Evolutionary conservation across 2,329 filamentous ascomycete genomes (phyloP).

Genomic region (Kalaharituber pfeilii): DNA sequence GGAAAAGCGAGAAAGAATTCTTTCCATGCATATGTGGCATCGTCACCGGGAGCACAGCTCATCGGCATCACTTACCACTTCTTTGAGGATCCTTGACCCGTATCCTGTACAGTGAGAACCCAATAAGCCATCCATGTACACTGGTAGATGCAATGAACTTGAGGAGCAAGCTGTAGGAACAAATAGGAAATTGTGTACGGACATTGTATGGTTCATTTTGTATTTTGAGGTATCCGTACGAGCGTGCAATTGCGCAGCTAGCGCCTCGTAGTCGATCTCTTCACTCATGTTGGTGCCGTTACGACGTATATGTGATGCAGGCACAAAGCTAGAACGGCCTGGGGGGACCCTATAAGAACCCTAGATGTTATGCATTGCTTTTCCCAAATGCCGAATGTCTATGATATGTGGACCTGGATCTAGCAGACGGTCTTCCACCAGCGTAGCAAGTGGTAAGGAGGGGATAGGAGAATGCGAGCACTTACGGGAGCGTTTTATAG

Average conservation of each 20-base stretch:
- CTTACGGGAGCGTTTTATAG: background rate
- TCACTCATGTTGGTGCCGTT: background rate
- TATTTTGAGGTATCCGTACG: slow-evolving; percentile 43
- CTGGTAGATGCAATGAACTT: slow-evolving; percentile 9
- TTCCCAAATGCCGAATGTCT: background rate
- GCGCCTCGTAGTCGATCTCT: background rate
- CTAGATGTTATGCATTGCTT: background rate
- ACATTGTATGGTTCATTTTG: slow-evolving; percentile 29
- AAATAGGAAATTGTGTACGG: background rate
- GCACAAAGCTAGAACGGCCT: background rate
- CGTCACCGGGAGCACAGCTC: background rate
- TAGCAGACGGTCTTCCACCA: too few relatives aligned
- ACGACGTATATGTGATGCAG: background rate
- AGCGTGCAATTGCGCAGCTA: slow-evolving; percentile 32
- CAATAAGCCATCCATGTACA: background rate
- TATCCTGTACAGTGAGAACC: slow-evolving; percentile 43
- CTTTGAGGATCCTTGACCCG: slow-evolving; percentile 85
- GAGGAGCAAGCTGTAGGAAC: slow-evolving; percentile 10
- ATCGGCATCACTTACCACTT: slow-evolving; percentile 46
- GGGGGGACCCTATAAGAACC: background rate
- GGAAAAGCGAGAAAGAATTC: slow-evolving; percentile 1
- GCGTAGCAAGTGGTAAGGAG: background rate
- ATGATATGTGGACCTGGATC: too few relatives aligned
- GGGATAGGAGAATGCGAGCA: background rate
- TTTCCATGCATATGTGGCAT: background rate